These are phyloP conservation scores for Rhodosporidiobolus sp. DNA, from an alignment of 768 basidiomycete genomes.

Conservation along the genomic window DNA sequence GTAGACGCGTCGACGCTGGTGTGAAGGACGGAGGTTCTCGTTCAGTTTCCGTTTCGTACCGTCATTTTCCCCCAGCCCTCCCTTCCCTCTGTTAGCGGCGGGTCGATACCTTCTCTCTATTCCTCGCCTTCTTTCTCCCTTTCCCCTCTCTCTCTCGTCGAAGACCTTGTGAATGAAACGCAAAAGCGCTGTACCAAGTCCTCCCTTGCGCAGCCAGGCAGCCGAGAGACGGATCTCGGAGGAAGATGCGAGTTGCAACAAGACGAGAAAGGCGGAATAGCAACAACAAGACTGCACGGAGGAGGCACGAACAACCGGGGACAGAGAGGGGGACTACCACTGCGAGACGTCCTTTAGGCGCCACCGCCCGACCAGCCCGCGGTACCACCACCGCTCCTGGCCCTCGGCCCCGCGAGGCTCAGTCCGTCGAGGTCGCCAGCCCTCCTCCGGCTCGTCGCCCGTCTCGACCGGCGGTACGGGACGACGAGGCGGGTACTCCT, in stretches of 20 bases:
- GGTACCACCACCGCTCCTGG: constrained; percentile 10
- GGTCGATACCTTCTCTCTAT: not conserved
- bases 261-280: not conserved
- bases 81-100: not conserved
- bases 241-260: not conserved
- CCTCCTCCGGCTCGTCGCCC: constrained; percentile 1
- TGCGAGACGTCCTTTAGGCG: constrained; percentile 8
- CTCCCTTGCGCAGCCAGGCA: no score
- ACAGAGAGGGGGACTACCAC: constrained; percentile 8
- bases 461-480: not conserved
- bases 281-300: constrained; percentile 5
- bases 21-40: not conserved
- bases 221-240: no score
- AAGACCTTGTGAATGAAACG: not conserved
- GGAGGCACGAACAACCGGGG: not conserved
- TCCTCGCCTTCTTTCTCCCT: not conserved
- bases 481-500: not conserved
- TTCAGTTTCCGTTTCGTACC: not conserved
- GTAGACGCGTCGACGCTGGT: not conserved
- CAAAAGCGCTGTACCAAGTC: constrained; percentile 1
- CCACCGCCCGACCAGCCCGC: not conserved
- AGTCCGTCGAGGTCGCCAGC: not conserved
- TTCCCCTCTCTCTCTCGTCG: not conserved
- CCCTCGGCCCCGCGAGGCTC: not conserved
- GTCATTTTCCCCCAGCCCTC: not conserved